Percentiles rank a stretch among this genome's conserved stretches.
Conservation (phyloP, 768 basidiomycete species). For the Tulasnella sp. region DNA sequence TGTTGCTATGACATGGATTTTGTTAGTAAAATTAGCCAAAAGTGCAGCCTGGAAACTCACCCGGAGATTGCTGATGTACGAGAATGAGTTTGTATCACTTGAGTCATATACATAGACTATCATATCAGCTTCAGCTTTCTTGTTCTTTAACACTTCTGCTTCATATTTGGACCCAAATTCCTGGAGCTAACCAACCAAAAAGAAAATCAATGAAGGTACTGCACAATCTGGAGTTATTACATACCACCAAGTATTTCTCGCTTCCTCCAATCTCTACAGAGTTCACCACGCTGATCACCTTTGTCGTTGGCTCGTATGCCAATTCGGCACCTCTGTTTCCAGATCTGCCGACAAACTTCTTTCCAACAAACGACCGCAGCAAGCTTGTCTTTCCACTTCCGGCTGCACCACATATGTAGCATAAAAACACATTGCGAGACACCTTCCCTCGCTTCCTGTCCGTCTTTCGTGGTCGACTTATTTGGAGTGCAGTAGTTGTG, state of each 20-base stretch:
- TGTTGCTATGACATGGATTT: conserved; percentile 55
- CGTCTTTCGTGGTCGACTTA: conserved; percentile 70
- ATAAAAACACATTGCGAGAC: conserved; percentile 81
- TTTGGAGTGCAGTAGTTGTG: conserved; percentile 65
- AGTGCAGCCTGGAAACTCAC: conserved; percentile 32
- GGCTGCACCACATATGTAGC: conserved; percentile 88
- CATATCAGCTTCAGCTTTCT: conserved; percentile 90
- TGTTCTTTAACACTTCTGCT: conserved; percentile 77
- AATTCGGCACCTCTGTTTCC: conserved; percentile 28
- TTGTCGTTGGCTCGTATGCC: conserved; percentile 77
- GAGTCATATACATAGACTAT: conserved; percentile 95
- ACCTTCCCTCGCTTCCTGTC: conserved; percentile 82
- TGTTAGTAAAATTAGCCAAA: neutral
- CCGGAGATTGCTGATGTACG: conserved; percentile 91
- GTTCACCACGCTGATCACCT: conserved; percentile 85
- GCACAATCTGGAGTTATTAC: conserved; percentile 26
- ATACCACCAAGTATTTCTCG: conserved; percentile 91
- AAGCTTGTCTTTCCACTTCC: conserved; percentile 91
- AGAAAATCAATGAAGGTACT: neutral
- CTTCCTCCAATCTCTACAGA: conserved; percentile 86
- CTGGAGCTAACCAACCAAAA: conserved; percentile 50
- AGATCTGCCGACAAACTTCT: no score
- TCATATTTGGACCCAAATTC: conserved; percentile 97
- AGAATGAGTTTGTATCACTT: conserved; percentile 97
- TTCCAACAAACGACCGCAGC: conserved; percentile 72